Percentiles rank a stretch among this genome's conserved stretches.
Evolutionary conservation across 352 stramenopile species (phyloP).

Genomic region (Phytophthora uliginosa): DNA sequence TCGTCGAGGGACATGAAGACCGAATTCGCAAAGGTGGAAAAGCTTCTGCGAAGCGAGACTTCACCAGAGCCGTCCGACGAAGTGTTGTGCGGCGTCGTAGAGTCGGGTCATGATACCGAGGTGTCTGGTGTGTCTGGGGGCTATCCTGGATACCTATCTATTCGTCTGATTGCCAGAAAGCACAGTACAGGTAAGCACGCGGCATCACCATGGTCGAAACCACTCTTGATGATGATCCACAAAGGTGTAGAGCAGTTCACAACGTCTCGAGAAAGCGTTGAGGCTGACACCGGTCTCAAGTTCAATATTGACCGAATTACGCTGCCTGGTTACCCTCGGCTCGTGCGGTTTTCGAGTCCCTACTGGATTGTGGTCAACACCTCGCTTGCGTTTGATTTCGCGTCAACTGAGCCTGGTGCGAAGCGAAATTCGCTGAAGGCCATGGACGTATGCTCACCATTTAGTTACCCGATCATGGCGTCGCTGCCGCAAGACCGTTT

Average conservation of each 20-base stretch:
- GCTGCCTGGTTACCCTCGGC: slow-evolving; percentile 68
- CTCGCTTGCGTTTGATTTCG: slow-evolving; percentile 70
- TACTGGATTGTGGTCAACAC: slow-evolving; percentile 92
- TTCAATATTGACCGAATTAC: slow-evolving; percentile 86
- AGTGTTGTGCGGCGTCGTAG: slow-evolving; percentile 61
- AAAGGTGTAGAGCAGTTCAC: slow-evolving; percentile 78
- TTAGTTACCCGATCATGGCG: slow-evolving; percentile 74
- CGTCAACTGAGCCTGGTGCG: slow-evolving; percentile 62
- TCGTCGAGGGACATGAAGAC: slow-evolving; percentile 55
- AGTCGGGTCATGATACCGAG: slow-evolving; percentile 79
- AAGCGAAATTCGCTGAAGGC: slow-evolving; percentile 59
- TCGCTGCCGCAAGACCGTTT: slow-evolving; percentile 71
- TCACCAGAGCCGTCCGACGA: slow-evolving; percentile 39
- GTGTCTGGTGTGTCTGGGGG: slow-evolving; percentile 79
- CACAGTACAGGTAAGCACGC: slow-evolving; percentile 41
- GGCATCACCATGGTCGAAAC: slow-evolving; percentile 79
- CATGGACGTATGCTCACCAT: slow-evolving; percentile 55
- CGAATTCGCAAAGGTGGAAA: slow-evolving; percentile 75
- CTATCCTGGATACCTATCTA: slow-evolving; percentile 76
- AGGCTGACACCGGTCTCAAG: slow-evolving; percentile 57
- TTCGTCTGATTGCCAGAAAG: slow-evolving; percentile 65
- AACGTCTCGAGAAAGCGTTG: slow-evolving; percentile 66
- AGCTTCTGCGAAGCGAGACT: slow-evolving; percentile 52
- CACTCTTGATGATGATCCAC: slow-evolving; percentile 89
- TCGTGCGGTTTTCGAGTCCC: slow-evolving; percentile 85